These are phyloP conservation scores for Trametes maxima DNA, from an alignment of 768 basidiomycete genomes.

Conservation along the genomic window DNA sequence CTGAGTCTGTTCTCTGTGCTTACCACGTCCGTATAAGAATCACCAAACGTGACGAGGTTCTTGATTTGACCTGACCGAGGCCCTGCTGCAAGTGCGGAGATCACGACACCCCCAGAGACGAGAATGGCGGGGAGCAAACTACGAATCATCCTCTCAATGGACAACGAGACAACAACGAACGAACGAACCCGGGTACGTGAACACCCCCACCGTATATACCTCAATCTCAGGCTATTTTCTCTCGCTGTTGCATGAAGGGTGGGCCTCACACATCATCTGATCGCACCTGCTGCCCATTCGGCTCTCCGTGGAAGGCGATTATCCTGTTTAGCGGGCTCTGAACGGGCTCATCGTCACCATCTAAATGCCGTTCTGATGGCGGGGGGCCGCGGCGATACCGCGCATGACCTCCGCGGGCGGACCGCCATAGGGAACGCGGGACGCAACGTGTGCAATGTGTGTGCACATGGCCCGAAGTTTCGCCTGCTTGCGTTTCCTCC, in stretches of 20 bases:
- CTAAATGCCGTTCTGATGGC: background rate
- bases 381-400: background rate
- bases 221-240: background rate
- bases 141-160: background rate
- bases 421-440: background rate
- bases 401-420: slow-evolving; percentile 9
- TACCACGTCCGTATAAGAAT: slow-evolving; percentile 63
- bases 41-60: slow-evolving; percentile 68
- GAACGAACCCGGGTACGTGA: background rate
- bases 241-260: background rate
- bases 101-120: background rate
- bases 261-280: background rate
- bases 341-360: background rate
- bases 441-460: background rate
- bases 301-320: background rate
- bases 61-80: slow-evolving; percentile 50
- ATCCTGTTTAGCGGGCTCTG: background rate
- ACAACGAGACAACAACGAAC: background rate
- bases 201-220: background rate
- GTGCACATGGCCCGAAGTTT: slow-evolving; percentile 7
- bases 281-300: background rate
- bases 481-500: background rate
- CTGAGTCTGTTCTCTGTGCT: slow-evolving; percentile 41
- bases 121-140: background rate
- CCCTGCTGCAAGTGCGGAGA: slow-evolving; percentile 19